phyloP scores from a whole-genome alignment of 768 basidiomycete species.

The Leccinellum albellum region DNA sequence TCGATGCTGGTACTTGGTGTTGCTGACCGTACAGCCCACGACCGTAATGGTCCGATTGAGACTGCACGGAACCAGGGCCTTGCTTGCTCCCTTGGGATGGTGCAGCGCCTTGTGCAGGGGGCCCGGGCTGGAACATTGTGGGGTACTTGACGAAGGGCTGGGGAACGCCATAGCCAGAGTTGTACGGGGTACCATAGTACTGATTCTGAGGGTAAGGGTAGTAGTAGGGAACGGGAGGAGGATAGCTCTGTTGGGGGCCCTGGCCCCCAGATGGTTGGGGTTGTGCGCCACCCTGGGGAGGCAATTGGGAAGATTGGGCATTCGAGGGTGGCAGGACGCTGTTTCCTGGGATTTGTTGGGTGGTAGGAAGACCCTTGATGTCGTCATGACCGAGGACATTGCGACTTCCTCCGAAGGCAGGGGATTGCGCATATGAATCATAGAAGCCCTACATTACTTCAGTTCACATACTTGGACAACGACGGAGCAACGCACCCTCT shows the following conservation, averaged over 20 bases:
- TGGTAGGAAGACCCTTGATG: conserved; percentile 61
- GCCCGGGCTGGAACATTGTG: conserved; percentile 68
- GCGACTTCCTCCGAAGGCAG: conserved; percentile 56
- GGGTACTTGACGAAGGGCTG: conserved; percentile 78
- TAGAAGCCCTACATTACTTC: conserved; percentile 60
- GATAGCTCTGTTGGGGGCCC: conserved; percentile 62
- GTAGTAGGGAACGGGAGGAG: conserved; percentile 58
- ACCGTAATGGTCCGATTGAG: conserved; percentile 56
- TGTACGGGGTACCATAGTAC: conserved; percentile 72
- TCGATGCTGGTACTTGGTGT: conserved; percentile 40
- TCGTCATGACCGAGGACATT: conserved; percentile 72
- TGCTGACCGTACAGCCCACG: conserved; percentile 67
- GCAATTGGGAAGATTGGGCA: conserved; percentile 51
- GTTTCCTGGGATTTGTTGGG: conserved; percentile 53
- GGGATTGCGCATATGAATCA: conserved; percentile 65
- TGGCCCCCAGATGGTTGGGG: conserved; percentile 59
- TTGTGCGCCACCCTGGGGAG: conserved; percentile 46
- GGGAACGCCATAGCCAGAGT: conserved; percentile 50
- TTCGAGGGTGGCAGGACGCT: conserved; percentile 50
- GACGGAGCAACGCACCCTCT: conserved; percentile 46
- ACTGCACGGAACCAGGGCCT: conserved; percentile 49
- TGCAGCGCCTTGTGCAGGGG: conserved; percentile 62
- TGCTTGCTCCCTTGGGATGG: conserved; percentile 68
- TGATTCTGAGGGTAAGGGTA: conserved; percentile 74
- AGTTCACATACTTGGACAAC: conserved; percentile 1